These are phyloP conservation scores for Tetracentron sinense DNA, from an alignment of 164 flowering plant species.

Conservation along the genomic window DNA sequence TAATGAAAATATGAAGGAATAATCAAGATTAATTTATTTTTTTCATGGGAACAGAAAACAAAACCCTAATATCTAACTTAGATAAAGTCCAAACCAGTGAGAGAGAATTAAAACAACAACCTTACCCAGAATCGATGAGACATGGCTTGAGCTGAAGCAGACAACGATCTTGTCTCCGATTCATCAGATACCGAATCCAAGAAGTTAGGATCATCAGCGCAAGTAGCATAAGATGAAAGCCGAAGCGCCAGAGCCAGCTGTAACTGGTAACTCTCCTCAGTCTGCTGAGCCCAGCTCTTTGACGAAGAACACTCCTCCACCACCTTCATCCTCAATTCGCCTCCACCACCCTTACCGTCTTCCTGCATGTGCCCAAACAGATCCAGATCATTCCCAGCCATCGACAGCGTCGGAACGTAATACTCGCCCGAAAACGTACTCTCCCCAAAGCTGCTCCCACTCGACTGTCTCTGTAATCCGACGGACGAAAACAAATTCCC, in stretches of 20 bases:
- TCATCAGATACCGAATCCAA: constrained; percentile 74
- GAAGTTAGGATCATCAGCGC: constrained; percentile 92
- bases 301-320: constrained; percentile 41
- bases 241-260: constrained; percentile 87
- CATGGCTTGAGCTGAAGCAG: constrained; percentile 49
- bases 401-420: constrained; percentile 38
- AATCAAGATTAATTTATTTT: too few species aligned
- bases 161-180: constrained; percentile 30
- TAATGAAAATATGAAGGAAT: too few species aligned
- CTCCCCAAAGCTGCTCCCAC: constrained; percentile 81
- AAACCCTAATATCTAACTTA: neutral
- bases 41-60: too few species aligned
- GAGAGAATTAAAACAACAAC: constrained; percentile 1
- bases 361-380: constrained; percentile 28
- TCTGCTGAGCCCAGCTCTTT: constrained; percentile 98
- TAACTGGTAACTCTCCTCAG: constrained; percentile 94
- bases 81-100: neutral
- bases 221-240: constrained; percentile 78
- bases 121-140: constrained; percentile 97
- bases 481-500: constrained; percentile 34
- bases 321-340: constrained; percentile 26
- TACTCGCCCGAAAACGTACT: constrained; percentile 66
- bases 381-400: constrained; percentile 38
- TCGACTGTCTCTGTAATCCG: constrained; percentile 73
- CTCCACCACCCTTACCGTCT: constrained; percentile 30